Evolutionary conservation across 2,329 filamentous ascomycete species (phyloP), one percentile per base, ranked within the genome.

Genomic region (Monosporascus sp.): DNA sequence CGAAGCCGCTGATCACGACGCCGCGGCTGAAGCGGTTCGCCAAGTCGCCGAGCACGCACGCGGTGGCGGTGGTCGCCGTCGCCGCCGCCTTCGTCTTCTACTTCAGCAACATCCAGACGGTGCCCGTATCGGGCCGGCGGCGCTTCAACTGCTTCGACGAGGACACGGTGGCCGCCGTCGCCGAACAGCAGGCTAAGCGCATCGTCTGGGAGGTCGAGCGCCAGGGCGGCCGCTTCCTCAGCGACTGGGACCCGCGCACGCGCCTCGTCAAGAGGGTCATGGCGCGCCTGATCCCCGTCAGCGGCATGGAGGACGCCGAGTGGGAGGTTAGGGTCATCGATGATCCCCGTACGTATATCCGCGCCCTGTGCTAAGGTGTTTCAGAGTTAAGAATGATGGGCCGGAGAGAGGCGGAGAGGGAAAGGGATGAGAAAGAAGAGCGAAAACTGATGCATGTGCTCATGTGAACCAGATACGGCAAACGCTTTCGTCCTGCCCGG

Each of bases 401-500:
- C 31, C 9, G 31, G 31, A 34, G 31, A 14, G 31, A 5, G 3
- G 11, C 31, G 31, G 9, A 14, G 31, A 14, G 31, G 11, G 31
- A 34, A 31, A 34, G 9, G 31, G 31, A 34, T 5, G 31, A 5
- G 31, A 34, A 31, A 34, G 20, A 45, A 41, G 22, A 26, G 54
- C 19, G 49, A 24, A 22, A 44, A 43, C 55, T 59, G 48, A 58
- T 50, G 36, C 27, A 31, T 40, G 37, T 27, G 19, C 20, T 52
- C 8, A 31, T 20, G 19, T 19, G 17, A 26, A 43, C 40, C 49
- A 77, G 74, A 63, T 41, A 80, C 79, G 40, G 77, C 79, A 58
- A 93, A 93, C 62, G 89, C 89, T 0, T 91, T 92, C 64, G 88
- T 93, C 1, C 78, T 91, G 6, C 88, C 89, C 0, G 88, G 84